Base-by-base conservation (phyloP, 164 flowering plant genomes). In the Vitis rupestris region DNA sequence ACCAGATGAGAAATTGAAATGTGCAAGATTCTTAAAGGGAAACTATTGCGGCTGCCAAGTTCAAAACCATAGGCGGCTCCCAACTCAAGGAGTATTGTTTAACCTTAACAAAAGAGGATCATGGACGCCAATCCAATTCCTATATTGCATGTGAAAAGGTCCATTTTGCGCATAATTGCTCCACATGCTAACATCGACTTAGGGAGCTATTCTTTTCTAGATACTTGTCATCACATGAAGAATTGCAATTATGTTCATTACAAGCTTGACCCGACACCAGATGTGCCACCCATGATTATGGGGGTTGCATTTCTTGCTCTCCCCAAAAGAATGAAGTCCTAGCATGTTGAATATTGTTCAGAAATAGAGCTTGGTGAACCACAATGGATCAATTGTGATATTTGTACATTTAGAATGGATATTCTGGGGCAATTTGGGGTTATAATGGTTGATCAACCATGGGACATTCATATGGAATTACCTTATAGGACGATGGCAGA, bases 401-500 rank as follows among this genome's bases (percentile, higher is more conserved):
- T 93, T 59, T 97, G 98, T 17, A 67, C 63, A 0, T 95, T 95
- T 68, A 84, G 93, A 78, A 89, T 95, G 99, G 99, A 95, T 75
- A 93, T 95, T 68, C 74, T 95, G 65, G 99, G 99, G 66, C 86
- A 91, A 72, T 95, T 91, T 82, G 99, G 98, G 68, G 97, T 95
- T 54, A 93, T 95, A 62, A 95, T 95, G 99, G 99, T 97, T n/a
- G 98, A 95, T 81, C 99, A 98, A 61, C 99, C 99, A 10, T 93
- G 97, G 98, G 99, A 95, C 69, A 95, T 95, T 83, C 98, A 95
- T 75, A 95, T 95, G 99, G 99, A 95, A 72, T 77, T 95, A 78
- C 99, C 99, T 58, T 95, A 95, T 78, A 97, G 98, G 61, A 95
- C 99, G 52, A 95, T 95, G 99, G 94, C 93, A 71, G 99, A 95